A percentile compares a stretch with the other conserved stretches of the same genome.
These are phyloP conservation scores for Naganishia albida DNA, from an alignment of 1,284 basidiomycete species.

Conservation along the genomic window DNA sequence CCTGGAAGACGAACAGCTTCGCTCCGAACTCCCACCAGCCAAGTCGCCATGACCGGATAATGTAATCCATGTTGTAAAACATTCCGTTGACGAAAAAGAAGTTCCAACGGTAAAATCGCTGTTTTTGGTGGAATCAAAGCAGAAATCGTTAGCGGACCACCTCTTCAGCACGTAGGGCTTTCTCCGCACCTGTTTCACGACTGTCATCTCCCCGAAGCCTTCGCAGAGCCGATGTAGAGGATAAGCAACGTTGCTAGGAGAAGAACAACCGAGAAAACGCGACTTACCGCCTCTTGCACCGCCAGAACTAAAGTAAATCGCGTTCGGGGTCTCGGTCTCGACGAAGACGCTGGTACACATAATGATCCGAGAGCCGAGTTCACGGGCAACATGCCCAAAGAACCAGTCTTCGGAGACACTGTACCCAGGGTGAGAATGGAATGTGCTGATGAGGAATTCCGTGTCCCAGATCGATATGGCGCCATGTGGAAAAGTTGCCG, in stretches of 20 bases:
- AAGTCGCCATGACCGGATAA: slow-evolving; percentile 22
- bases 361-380: slow-evolving; percentile 14
- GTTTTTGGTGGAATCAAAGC: neutral
- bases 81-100: slow-evolving; percentile 29
- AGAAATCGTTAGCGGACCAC: too few relatives aligned
- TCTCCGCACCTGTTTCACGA: slow-evolving; percentile 2
- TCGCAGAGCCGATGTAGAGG: too few relatives aligned
- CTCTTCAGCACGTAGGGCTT: too few relatives aligned
- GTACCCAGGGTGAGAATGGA: slow-evolving; percentile 13
- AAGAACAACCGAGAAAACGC: too few relatives aligned
- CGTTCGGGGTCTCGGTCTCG: slow-evolving; percentile 11
- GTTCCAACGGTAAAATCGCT: slow-evolving; percentile 25
- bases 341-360: slow-evolving; percentile 21
- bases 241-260: too few relatives aligned
- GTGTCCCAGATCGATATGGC: slow-evolving; percentile 20
- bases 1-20: slow-evolving; percentile 25
- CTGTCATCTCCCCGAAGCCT: slow-evolving; percentile 24
- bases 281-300: slow-evolving; percentile 13
- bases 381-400: slow-evolving; percentile 12
- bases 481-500: slow-evolving; percentile 18
- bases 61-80: slow-evolving; percentile 30
- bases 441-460: slow-evolving; percentile 20
- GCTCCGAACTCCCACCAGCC: slow-evolving; percentile 27
- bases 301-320: slow-evolving; percentile 10
- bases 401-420: slow-evolving; percentile 21